Evolutionary conservation across 2,329 filamentous ascomycete species (phyloP).

Genomic region (Ceratocystiopsis brevicomis): DNA sequence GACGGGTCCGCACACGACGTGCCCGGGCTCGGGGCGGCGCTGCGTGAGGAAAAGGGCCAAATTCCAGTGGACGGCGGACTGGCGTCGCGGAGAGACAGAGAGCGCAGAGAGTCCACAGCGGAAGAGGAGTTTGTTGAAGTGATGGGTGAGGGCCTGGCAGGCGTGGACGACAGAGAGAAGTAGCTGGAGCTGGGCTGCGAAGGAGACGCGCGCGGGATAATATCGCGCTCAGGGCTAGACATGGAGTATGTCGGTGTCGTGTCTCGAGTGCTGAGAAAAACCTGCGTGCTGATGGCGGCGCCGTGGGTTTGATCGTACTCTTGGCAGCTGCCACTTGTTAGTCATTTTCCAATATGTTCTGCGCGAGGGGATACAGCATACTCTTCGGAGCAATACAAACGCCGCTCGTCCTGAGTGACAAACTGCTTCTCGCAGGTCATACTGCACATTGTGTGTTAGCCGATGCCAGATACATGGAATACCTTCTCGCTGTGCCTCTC

Average conservation of each 20-base stretch:
- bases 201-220: slow-evolving; percentile 43
- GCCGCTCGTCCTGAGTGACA: slow-evolving; percentile 34
- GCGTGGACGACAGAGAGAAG: slow-evolving; percentile 29
- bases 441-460: slow-evolving; percentile 18
- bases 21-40: slow-evolving; percentile 31
- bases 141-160: slow-evolving; percentile 21
- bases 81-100: slow-evolving; percentile 32
- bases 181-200: slow-evolving; percentile 38
- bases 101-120: slow-evolving; percentile 36
- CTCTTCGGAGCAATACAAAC: slow-evolving; percentile 44
- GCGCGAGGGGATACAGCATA: slow-evolving; percentile 18
- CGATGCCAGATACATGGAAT: too few species aligned
- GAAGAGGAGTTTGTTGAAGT: slow-evolving; percentile 21
- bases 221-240: slow-evolving; percentile 24
- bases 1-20: slow-evolving; percentile 29
- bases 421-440: slow-evolving; percentile 53
- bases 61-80: slow-evolving; percentile 35
- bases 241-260: too few species aligned
- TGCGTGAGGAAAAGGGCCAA: slow-evolving; percentile 35
- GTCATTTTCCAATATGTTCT: background rate
- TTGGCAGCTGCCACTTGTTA: slow-evolving; percentile 26
- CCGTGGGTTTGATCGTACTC: slow-evolving; percentile 27
- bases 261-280: slow-evolving; percentile 24
- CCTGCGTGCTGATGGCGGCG: slow-evolving; percentile 7
- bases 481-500: too few species aligned